Evolutionary conservation across 306 rosid genomes (phyloP).

Genomic region (Vigna angularis): DNA sequence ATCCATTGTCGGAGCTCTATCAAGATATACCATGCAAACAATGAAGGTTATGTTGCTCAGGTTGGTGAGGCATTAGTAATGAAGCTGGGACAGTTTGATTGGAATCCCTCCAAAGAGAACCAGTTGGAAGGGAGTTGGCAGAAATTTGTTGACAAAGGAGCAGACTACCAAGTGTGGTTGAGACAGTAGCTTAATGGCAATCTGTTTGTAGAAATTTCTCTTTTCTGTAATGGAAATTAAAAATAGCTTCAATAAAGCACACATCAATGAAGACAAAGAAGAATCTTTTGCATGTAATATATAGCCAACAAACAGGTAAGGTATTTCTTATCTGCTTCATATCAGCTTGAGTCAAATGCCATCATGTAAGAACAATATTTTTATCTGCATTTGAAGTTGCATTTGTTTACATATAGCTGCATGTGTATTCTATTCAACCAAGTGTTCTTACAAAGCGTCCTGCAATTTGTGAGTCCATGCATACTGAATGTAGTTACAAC

Average conservation of each 20-base stretch:
- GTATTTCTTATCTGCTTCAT: constrained; percentile 11
- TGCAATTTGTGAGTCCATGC: background rate
- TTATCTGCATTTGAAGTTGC: background rate
- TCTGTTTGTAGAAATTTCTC: background rate
- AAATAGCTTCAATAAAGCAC: constrained; percentile 14
- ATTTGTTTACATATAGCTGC: background rate
- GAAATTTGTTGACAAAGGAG: constrained; percentile 73
- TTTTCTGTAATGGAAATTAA: constrained; percentile 13
- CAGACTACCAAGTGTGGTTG: constrained; percentile 74
- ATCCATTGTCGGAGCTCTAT: constrained; percentile 75
- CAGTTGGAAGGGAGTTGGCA: constrained; percentile 82
- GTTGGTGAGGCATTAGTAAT: constrained; percentile 69
- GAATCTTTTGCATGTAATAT: background rate
- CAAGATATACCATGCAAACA: constrained; percentile 76
- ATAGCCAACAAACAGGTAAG: background rate
- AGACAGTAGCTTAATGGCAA: constrained; percentile 54
- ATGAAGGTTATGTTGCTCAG: constrained; percentile 80
- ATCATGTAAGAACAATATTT: background rate
- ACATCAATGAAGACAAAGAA: background rate
- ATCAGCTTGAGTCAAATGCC: background rate
- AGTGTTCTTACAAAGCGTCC: too few species aligned
- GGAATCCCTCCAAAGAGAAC: constrained; percentile 82
- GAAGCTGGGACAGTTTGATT: constrained; percentile 80
- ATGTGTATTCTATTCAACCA: background rate
- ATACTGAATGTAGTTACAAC: background rate